Conservation (phyloP, 1,284 basidiomycete genomes). For the Heliocybe sulcata region DNA sequence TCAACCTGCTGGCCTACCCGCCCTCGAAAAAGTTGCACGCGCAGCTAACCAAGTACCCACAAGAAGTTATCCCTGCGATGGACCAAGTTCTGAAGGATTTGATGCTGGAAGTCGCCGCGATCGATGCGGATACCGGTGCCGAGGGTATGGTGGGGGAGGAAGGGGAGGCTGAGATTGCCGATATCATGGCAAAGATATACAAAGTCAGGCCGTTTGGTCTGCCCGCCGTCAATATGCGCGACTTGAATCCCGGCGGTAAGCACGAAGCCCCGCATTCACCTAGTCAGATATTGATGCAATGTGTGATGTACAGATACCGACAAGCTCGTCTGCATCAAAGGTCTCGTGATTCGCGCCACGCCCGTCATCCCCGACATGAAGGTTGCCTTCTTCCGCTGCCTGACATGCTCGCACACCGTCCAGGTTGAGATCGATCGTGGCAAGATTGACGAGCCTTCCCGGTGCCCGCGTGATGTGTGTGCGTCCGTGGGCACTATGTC, state of each 20-base stretch:
- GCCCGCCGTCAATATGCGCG: constrained; percentile 82
- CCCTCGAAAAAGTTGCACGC: constrained; percentile 76
- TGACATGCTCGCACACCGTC: constrained; percentile 92
- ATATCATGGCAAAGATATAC: constrained; percentile 78
- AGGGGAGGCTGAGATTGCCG: constrained; percentile 72
- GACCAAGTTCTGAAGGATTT: constrained; percentile 93
- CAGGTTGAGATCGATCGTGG: constrained; percentile 96
- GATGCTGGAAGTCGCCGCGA: constrained; percentile 76
- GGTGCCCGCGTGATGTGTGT: constrained; percentile 92
- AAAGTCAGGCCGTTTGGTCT: constrained; percentile 91
- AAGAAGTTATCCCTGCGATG: constrained; percentile 95
- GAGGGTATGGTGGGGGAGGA: constrained; percentile 67
- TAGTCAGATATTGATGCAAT: neutral
- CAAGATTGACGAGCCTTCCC: constrained; percentile 87
- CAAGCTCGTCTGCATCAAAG: constrained; percentile 93
- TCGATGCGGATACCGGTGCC: constrained; percentile 62
- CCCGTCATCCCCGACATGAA: constrained; percentile 99
- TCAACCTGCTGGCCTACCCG: constrained; percentile 87
- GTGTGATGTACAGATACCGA: constrained; percentile 71
- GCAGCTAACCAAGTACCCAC: constrained; percentile 87
- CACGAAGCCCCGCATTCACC: constrained; percentile 6
- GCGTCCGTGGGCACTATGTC: constrained; percentile 84
- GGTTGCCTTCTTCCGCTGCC: constrained; percentile 95
- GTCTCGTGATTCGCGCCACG: constrained; percentile 94
- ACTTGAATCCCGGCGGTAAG: constrained; percentile 83